A percentile compares a stretch with the other conserved stretches of the same genome.
phyloP scores from a whole-genome alignment of 116 monocot genomes.

The Phalaenopsis hybrid region DNA sequence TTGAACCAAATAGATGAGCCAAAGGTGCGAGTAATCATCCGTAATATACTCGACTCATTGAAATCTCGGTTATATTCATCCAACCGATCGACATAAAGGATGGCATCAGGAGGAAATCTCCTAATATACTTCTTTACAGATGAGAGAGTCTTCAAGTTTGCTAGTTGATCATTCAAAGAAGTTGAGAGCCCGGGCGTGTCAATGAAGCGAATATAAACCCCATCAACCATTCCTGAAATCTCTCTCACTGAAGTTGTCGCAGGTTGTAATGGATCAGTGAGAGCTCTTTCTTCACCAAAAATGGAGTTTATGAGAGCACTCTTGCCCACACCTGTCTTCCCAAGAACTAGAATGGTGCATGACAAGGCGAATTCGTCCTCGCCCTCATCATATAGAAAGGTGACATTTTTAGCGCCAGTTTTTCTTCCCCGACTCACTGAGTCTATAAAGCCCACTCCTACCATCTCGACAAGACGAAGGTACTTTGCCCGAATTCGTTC shows the following conservation, averaged over 20 bases:
- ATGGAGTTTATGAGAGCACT: constrained; percentile 42
- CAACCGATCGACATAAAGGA: constrained; percentile 39
- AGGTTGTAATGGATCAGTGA: constrained; percentile 26
- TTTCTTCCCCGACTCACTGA: too few species aligned
- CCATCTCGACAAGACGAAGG: constrained; percentile 26
- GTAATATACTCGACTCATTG: constrained; percentile 30
- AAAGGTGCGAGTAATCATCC: constrained; percentile 28
- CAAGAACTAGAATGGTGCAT: constrained; percentile 36
- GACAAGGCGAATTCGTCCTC: constrained; percentile 30
- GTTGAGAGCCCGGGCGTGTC: constrained; percentile 39
- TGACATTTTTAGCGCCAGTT: too few species aligned
- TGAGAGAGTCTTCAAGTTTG: constrained; percentile 26
- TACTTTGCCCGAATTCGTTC: constrained; percentile 32
- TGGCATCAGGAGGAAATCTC: constrained; percentile 37
- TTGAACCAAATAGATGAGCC: constrained; percentile 45
- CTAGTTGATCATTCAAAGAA: constrained; percentile 28
- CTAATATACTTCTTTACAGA: constrained; percentile 30
- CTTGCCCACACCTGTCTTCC: constrained; percentile 48
- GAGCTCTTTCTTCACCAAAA: constrained; percentile 32
- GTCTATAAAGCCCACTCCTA: constrained; percentile 5
- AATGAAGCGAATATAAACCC: constrained; percentile 35
- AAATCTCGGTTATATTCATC: constrained; percentile 32
- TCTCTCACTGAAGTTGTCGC: constrained; percentile 29
- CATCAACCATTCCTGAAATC: constrained; percentile 32
- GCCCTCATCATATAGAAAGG: constrained; percentile 13